Evolutionary conservation across 1,284 basidiomycete genomes (phyloP).

Genomic region (Rugosomyces carneus): DNA sequence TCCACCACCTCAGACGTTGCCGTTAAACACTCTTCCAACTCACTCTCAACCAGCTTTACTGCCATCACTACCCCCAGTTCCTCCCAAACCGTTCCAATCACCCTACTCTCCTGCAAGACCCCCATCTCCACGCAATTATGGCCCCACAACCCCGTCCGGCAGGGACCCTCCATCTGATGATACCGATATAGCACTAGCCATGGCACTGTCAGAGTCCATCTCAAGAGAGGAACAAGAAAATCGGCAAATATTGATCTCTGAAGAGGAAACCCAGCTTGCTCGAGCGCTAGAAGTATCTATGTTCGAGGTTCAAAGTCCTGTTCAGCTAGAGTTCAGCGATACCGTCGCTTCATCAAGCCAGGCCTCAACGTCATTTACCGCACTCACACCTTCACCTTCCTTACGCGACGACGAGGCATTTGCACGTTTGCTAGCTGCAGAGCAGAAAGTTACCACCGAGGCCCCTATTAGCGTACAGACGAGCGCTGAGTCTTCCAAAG

Average conservation of each 20-base stretch:
- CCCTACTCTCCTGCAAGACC: background rate
- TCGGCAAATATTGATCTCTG: conserved; percentile 29
- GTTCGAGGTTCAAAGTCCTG: conserved; percentile 19
- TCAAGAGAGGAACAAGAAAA: conserved; percentile 32
- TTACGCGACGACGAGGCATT: conserved; percentile 4
- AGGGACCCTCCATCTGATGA: conserved; percentile 16
- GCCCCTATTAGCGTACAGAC: background rate
- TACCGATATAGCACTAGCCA: conserved; percentile 29
- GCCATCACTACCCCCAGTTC: conserved; percentile 18
- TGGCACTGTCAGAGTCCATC: conserved; percentile 53
- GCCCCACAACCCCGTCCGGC: conserved; percentile 2
- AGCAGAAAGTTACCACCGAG: background rate
- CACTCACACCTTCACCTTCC: background rate
- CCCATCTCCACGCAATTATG: background rate
- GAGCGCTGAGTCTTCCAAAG: background rate
- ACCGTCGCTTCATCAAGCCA: conserved; percentile 12
- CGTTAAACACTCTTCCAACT: conserved; percentile 9
- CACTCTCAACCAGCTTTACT: background rate
- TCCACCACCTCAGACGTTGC: conserved; percentile 16
- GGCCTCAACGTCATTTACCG: conserved; percentile 1
- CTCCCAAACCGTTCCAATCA: conserved; percentile 21
- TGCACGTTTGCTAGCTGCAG: conserved; percentile 1
- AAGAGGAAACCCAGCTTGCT: conserved; percentile 64
- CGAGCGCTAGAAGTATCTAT: conserved; percentile 59
- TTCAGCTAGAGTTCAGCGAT: conserved; percentile 4